Evolutionary conservation across 768 basidiomycete genomes (phyloP).

Genomic region (Tricholoma matsutake): DNA sequence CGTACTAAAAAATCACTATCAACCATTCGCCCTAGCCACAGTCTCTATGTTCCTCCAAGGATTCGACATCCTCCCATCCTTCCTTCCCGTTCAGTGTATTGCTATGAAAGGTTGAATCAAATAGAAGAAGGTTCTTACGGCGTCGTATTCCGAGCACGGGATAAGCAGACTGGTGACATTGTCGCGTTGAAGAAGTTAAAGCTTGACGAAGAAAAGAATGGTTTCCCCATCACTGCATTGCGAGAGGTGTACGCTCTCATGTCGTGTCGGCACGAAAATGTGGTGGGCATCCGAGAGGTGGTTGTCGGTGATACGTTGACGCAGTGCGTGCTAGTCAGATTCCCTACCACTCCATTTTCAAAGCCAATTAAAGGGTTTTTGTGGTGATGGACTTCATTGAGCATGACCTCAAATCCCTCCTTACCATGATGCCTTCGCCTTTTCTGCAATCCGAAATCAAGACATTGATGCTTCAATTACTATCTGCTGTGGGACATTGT

Average conservation of each 20-base stretch:
- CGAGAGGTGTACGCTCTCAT: slow-evolving; percentile 97
- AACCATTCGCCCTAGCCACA: slow-evolving; percentile 39
- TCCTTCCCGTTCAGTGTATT: slow-evolving; percentile 91
- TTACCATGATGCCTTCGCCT: slow-evolving; percentile 92
- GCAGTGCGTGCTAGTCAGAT: slow-evolving; percentile 69
- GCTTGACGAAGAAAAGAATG: slow-evolving; percentile 97
- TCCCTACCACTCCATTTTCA: slow-evolving; percentile 26
- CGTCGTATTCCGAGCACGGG: slow-evolving; percentile 92
- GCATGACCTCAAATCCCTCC: slow-evolving; percentile 95
- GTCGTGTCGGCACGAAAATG: slow-evolving; percentile 91
- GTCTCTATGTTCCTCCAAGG: slow-evolving; percentile 72
- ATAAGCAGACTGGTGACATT: slow-evolving; percentile 92
- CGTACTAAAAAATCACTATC: slow-evolving; percentile 15
- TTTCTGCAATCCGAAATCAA: slow-evolving; percentile 99
- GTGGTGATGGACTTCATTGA: slow-evolving; percentile 99
- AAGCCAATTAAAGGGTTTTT: slow-evolving; percentile 69
- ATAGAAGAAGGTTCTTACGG: slow-evolving; percentile 99
- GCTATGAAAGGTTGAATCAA: slow-evolving; percentile 91
- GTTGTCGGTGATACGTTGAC: slow-evolving; percentile 98
- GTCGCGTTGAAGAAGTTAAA: slow-evolving; percentile 98
- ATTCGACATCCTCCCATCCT: slow-evolving; percentile 74
- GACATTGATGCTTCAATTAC: slow-evolving; percentile 88
- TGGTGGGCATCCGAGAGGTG: slow-evolving; percentile 94
- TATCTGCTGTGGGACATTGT: slow-evolving; percentile 91
- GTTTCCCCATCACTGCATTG: slow-evolving; percentile 95